Evolutionary conservation across 2,329 filamentous ascomycete genomes (phyloP), one percentile per base, ranked within the genome.

Genomic region (Beauveria sp.): DNA sequence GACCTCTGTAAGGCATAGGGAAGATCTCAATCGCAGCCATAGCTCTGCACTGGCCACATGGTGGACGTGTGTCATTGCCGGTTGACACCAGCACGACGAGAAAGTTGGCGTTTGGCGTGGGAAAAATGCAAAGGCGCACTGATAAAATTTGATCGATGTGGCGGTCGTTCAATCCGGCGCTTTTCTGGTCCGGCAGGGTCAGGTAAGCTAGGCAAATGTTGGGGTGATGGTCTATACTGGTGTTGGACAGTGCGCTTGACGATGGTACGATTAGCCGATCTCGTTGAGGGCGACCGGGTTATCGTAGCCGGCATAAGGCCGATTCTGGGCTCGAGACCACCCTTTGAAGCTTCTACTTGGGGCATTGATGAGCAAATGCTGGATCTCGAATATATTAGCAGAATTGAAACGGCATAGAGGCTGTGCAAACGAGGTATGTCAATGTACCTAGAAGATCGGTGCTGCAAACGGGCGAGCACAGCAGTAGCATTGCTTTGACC

Each of bases 1-100:
- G 55, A 49, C 22, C 55, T 45, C 55, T 58, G 55, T 45, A 58
- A 49, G 55, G 45, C 55, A 58, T 18, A 50, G 45, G 55, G 43
- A 45, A 58, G 45, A 58, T 58, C 55, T 58, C 20, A 34, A 49
- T 49, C 55, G 55, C 30, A 42, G 18, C 12, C n/a, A 28, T 10
- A n/a, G 26, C 26, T 47, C n/a, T 38, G 43, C 54, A 57, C 28
- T 30, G 24, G 28, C 40, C 52, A 45, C 54, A 34, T 38, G 54
- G 43, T 18, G 30, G 20, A 22, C 28, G 42, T 20, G 28, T 10
- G 42, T 56, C 38, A n/a, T 46, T 24, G 28, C 24, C 54, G 28
- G 20, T 57, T 12, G 43, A 58, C 30, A 42, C 30, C 55, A 34
- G 45, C 30, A 58, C 7, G 45, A 38, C n/a, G 28, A 57, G n/a